These are phyloP conservation scores for Serendipita sp. DNA, from an alignment of 768 basidiomycete species.

Conservation along the genomic window DNA sequence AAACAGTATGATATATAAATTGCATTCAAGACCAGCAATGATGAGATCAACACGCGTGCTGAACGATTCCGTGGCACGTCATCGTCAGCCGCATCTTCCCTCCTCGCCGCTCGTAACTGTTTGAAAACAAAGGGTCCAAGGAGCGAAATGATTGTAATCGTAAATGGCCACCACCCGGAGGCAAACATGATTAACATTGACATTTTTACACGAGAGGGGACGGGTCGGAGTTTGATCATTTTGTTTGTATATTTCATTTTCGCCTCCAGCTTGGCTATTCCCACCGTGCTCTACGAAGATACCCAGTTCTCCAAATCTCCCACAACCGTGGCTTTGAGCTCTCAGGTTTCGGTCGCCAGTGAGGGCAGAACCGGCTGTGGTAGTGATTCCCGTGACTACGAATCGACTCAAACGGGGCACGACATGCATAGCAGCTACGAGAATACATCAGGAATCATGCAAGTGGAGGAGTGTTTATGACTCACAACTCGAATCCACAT, in stretches of 20 bases:
- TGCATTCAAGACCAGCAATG: slow-evolving; percentile 24
- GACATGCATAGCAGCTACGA: neutral
- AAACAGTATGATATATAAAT: slow-evolving; percentile 33
- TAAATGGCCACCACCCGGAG: slow-evolving; percentile 6
- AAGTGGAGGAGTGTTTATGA: neutral
- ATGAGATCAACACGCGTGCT: slow-evolving; percentile 5
- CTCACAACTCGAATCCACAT: neutral
- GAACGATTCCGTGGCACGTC: neutral
- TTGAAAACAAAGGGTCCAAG: neutral
- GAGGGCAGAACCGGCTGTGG: neutral
- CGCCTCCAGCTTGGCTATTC: neutral
- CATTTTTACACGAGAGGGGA: neutral
- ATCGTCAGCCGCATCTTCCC: neutral
- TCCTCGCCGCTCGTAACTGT: neutral
- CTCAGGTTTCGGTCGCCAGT: neutral
- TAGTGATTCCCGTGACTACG: neutral
- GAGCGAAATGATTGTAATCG: neutral
- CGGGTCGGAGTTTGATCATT: neutral
- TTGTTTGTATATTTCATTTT: too few relatives aligned
- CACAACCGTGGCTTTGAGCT: neutral
- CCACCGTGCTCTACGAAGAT: neutral
- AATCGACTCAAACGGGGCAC: neutral
- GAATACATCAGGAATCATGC: neutral
- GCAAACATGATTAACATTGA: neutral
- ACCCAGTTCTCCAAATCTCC: neutral